Base-by-base conservation (phyloP, 2,329 filamentous ascomycete species). In the Sarocladium oryzae region DNA sequence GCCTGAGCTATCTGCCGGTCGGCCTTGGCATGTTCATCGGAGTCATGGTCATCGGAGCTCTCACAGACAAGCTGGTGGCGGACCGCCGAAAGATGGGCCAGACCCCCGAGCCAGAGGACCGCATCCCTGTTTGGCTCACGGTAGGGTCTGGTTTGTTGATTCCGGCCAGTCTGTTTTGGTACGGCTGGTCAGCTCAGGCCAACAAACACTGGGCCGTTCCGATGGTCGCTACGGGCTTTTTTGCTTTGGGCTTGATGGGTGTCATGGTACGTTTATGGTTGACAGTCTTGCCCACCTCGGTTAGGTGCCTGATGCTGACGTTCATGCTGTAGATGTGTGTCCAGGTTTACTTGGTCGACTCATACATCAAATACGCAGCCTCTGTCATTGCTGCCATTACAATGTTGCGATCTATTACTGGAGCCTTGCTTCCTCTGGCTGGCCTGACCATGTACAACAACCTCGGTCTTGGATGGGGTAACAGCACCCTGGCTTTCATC, bases 351-450 rank as follows among this genome's bases (percentile, higher is more conserved):
- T 57, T 66, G 16, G 57, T 66, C 18, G 64, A 66, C n/a, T 55
- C 60, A 2, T 66, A 63, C 51, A 56, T 62, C 23, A 40, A 52
- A 1, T 63, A 64, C 45, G 63, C 63, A 0, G 64, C 64, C 10
- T 64, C 62, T 2, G 64, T 60, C 1, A 57, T 63, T 3, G 64
- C 64, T 1, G 61, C 64, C 1, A 53, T 58, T 18, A 64, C 63
- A 0, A 60, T 66, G 3, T 53, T 66, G 1, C 57, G 63, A 52
- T 85, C 79, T 1, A 63, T 88, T 53, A 84, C 81, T n/a, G 83
- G 80, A 0, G 82, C 77, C 0, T 83, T 89, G 23, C 74, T 84
- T 9, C 82, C 82, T 0, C 65, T 85, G 1, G 81, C 79, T 2
- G 82, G 81, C 0, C 63, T 71, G 2, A 66, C 69, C 11, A 60